Evolutionary conservation across 331 rosid species (phyloP), one percentile per base, ranked within the genome.

Genomic region (Phaseolus coccineus): DNA sequence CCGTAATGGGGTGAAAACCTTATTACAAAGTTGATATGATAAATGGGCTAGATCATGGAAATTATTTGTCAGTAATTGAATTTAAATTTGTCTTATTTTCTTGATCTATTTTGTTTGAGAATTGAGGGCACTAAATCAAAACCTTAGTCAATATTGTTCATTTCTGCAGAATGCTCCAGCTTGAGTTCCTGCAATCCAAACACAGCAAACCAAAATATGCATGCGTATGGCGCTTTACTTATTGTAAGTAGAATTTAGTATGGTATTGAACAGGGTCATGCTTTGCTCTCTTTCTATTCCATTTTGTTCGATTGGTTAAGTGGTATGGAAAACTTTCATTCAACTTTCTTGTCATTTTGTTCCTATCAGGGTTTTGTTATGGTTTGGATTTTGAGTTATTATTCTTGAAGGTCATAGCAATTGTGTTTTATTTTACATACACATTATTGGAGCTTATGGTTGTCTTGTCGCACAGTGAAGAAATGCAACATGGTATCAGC

Each of bases 101-200:
- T 64, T 40, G 19, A 39, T 37, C 42, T 56, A 16, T 44, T 22
- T 51, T 24, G 37, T 57, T 27, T 70, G 52, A 80, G 69, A 77
- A 44, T 53, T 48, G 3, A 35, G 65, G 42, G 2, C 14, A 55
- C 62, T 55, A 9, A 24, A 22, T 71, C 33, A 42, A 25, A 58
- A 55, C 25, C 80, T 83, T 78, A 69, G 40, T 35, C 50, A 87
- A 57, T 75, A 40, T 71, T 84, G 67, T 77, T 80, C 78, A 62
- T 82, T 73, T 83, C 72, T 89, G 83, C 93, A 90, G 96, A 51
- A 66, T 92, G 97, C 92, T 87, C 87, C 86, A 70, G 61, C 82
- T 81, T 92, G 89, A 86, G 91, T 78, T 28, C 82, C 33, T 90
- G 94, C 81, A 88, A 86, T 85, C 82, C 85, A 74, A 87, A 86